A percentile compares a stretch with the other conserved stretches of the same genome.
Evolutionary conservation across 1,284 basidiomycete species (phyloP).

Genomic region (Phlebopus sp.): DNA sequence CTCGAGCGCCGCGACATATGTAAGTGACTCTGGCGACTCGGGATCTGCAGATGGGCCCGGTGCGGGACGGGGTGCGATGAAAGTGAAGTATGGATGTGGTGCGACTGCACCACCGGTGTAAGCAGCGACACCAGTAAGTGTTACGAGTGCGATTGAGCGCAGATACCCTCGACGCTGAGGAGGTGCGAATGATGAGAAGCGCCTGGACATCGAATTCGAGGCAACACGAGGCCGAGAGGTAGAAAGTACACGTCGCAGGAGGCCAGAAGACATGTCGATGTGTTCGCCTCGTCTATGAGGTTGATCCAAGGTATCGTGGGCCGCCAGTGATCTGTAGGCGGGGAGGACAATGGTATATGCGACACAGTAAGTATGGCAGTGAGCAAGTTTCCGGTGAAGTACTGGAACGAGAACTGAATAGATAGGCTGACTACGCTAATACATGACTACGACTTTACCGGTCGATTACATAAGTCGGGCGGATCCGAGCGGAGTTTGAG

Average conservation of each 20-base stretch:
- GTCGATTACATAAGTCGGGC: conserved; percentile 14
- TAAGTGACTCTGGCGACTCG: conserved; percentile 59
- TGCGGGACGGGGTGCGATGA: conserved; percentile 72
- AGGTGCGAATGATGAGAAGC: conserved; percentile 7
- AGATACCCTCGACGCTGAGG: conserved; percentile 6
- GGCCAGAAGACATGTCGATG: conserved; percentile 7
- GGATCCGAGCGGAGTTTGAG: conserved; percentile 22
- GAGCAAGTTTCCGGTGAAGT: background rate
- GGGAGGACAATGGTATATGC: background rate
- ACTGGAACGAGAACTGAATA: too few relatives aligned
- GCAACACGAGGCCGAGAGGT: background rate
- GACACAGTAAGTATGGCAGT: too few relatives aligned
- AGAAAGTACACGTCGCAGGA: conserved; percentile 10
- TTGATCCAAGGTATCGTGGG: too few relatives aligned
- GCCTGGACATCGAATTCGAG: background rate
- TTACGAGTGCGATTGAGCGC: conserved; percentile 18
- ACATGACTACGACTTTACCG: background rate
- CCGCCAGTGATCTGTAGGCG: background rate
- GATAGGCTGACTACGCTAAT: too few relatives aligned
- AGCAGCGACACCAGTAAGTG: conserved; percentile 24
- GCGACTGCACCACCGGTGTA: conserved; percentile 62
- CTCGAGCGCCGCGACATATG: conserved; percentile 66
- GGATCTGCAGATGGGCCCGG: conserved; percentile 54
- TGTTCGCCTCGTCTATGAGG: conserved; percentile 7
- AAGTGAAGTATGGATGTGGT: conserved; percentile 56